These are phyloP conservation scores for Pseudogymnoascus sp. DNA, from an alignment of 2,329 filamentous ascomycete genomes.

Conservation along the genomic window DNA sequence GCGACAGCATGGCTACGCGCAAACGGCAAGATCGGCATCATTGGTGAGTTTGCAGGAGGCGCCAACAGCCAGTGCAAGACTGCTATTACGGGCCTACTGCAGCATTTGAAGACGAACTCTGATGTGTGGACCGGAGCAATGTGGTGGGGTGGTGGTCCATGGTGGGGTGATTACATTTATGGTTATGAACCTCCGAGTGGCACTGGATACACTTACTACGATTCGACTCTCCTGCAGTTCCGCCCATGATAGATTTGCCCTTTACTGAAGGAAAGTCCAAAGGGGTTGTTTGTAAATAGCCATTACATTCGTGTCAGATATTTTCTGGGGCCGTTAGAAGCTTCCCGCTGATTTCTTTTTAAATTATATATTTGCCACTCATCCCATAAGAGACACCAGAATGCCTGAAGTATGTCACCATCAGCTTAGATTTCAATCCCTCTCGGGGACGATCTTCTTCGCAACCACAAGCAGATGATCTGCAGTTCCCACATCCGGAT, in stretches of 20 bases:
- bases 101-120: slow-evolving; percentile 38
- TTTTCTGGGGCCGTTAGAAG: neutral
- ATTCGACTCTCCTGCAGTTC: neutral
- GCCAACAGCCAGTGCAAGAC: slow-evolving; percentile 40
- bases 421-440: neutral
- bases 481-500: neutral
- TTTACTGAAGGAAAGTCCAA: too few species aligned
- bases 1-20: slow-evolving; percentile 47
- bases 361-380: neutral
- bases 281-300: neutral
- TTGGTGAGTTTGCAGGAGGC: slow-evolving; percentile 48
- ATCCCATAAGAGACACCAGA: neutral
- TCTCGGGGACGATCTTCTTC: neutral
- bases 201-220: slow-evolving; percentile 30
- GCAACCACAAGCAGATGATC: neutral
- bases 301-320: neutral
- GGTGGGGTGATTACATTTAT: slow-evolving; percentile 38
- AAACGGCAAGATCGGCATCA: slow-evolving; percentile 43
- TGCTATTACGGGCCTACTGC: slow-evolving; percentile 42
- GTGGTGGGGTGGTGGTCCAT: slow-evolving; percentile 50
- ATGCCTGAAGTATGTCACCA: neutral
- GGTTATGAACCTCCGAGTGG: slow-evolving; percentile 39
- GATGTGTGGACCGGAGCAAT: slow-evolving; percentile 44
- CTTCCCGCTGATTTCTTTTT: neutral
- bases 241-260: neutral